Percentiles rank a stretch among this genome's conserved stretches.
These are phyloP conservation scores for Delonix regia DNA, from an alignment of 306 rosid genomes.

Conservation along the genomic window DNA sequence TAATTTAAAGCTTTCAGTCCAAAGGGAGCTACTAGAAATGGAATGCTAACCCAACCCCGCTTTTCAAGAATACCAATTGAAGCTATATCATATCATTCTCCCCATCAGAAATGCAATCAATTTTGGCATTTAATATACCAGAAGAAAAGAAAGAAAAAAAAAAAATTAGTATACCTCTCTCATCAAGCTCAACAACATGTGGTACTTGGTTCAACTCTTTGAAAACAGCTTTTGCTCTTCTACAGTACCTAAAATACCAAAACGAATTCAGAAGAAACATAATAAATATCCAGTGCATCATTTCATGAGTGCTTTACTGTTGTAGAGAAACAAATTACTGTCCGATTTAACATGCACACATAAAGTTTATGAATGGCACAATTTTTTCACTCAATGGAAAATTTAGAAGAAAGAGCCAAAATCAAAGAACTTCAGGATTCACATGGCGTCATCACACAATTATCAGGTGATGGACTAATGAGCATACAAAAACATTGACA, in stretches of 20 bases:
- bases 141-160: not conserved
- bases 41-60: slow-evolving; percentile 3
- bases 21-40: slow-evolving; percentile 5
- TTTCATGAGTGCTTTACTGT: not conserved
- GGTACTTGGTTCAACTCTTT: slow-evolving; percentile 76
- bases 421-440: not conserved
- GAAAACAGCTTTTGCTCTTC: slow-evolving; percentile 82
- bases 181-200: slow-evolving; percentile 87
- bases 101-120: slow-evolving; percentile 16
- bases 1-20: not conserved
- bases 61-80: slow-evolving; percentile 25
- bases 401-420: not conserved
- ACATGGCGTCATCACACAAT: not conserved
- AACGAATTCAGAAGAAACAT: slow-evolving; percentile 9
- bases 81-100: slow-evolving; percentile 21
- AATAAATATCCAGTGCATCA: not conserved
- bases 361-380: not conserved
- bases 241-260: slow-evolving; percentile 69
- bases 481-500: not conserved
- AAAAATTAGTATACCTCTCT: slow-evolving; percentile 60
- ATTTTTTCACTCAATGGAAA: not conserved
- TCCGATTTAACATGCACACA: not conserved
- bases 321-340: not conserved
- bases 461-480: not conserved
- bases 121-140: not conserved